Conservation (phyloP, 1,139 yeast genomes). For the Yamadazyma dendronema region DNA sequence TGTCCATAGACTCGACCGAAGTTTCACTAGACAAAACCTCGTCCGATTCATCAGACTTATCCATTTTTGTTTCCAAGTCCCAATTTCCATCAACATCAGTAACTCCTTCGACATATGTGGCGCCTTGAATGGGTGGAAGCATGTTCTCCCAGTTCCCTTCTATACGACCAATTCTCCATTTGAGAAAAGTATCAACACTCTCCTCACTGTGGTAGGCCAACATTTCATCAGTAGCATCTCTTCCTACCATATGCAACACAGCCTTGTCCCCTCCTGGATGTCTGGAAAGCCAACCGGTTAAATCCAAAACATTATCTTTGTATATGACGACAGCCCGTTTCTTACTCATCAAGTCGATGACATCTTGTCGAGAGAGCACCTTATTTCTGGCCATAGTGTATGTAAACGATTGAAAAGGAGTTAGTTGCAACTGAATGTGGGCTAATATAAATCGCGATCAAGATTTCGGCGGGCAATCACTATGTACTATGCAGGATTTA, state of each 20-base stretch:
- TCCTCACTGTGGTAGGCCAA: slow-evolving; percentile 71
- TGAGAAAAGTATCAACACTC: slow-evolving; percentile 47
- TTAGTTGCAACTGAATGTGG: not conserved
- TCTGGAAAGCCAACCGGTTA: slow-evolving; percentile 65
- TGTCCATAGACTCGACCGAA: slow-evolving; percentile 7
- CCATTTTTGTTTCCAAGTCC: slow-evolving; percentile 20
- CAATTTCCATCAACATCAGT: slow-evolving; percentile 2
- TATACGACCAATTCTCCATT: slow-evolving; percentile 64
- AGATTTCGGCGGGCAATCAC: too few species aligned
- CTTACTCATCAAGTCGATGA: slow-evolving; percentile 51
- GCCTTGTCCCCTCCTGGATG: slow-evolving; percentile 95
- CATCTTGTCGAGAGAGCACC: slow-evolving; percentile 19
- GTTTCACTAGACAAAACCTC: slow-evolving; percentile 15
- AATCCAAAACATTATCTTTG: slow-evolving; percentile 55
- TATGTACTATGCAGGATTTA: too few species aligned
- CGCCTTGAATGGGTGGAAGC: slow-evolving; percentile 90
- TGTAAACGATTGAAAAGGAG: not conserved
- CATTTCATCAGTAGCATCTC: slow-evolving; percentile 92
- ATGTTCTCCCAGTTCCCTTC: slow-evolving; percentile 68
- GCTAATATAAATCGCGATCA: not conserved
- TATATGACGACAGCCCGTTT: slow-evolving; percentile 75
- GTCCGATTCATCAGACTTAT: slow-evolving; percentile 16
- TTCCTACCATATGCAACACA: slow-evolving; percentile 77
- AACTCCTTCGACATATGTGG: slow-evolving; percentile 35
- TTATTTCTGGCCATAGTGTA: slow-evolving; percentile 4